These are phyloP conservation scores for Candida taoyuanica DNA, from an alignment of 805 yeast species.

Conservation along the genomic window DNA sequence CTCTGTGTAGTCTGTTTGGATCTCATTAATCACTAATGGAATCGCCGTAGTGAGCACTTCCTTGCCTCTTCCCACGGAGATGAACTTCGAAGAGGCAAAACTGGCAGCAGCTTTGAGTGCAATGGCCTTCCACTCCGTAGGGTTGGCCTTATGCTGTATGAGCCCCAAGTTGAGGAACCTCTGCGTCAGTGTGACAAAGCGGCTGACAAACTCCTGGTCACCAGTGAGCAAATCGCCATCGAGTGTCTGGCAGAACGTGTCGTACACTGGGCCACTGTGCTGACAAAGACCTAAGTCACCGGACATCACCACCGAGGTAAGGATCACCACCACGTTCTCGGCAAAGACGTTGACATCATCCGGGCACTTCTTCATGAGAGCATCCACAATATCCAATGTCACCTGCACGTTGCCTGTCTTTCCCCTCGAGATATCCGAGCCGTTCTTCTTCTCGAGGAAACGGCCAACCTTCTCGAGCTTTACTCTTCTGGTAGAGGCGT, in stretches of 20 bases:
- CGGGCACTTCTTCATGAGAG: constrained; percentile 68
- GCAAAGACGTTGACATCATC: constrained; percentile 86
- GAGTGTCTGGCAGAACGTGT: constrained; percentile 44
- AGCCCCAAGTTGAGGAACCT: constrained; percentile 20
- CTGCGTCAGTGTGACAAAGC: constrained; percentile 38
- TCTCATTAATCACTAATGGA: constrained; percentile 18
- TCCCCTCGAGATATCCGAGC: constrained; percentile 53
- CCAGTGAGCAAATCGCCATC: constrained; percentile 64
- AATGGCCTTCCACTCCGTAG: constrained; percentile 33
- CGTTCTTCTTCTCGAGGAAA: constrained; percentile 59
- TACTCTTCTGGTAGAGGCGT: constrained; percentile 84
- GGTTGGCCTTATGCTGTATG: constrained; percentile 26
- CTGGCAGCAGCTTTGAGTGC: constrained; percentile 42
- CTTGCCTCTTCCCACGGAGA: constrained; percentile 14
- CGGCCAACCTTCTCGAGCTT: constrained; percentile 83
- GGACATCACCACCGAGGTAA: constrained; percentile 45
- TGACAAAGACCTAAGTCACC: constrained; percentile 62
- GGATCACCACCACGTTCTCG: constrained; percentile 55
- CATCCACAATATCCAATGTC: constrained; percentile 63
- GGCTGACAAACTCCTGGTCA: constrained; percentile 50
- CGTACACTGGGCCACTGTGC: constrained; percentile 43
- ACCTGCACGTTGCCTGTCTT: constrained; percentile 80
- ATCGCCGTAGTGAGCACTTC: constrained; percentile 18
- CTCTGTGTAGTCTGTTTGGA: constrained; percentile 20
- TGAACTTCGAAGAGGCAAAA: constrained; percentile 29